phyloP scores from a whole-genome alignment of 176 grass and related monocot species.

The Aegilops longissima region DNA sequence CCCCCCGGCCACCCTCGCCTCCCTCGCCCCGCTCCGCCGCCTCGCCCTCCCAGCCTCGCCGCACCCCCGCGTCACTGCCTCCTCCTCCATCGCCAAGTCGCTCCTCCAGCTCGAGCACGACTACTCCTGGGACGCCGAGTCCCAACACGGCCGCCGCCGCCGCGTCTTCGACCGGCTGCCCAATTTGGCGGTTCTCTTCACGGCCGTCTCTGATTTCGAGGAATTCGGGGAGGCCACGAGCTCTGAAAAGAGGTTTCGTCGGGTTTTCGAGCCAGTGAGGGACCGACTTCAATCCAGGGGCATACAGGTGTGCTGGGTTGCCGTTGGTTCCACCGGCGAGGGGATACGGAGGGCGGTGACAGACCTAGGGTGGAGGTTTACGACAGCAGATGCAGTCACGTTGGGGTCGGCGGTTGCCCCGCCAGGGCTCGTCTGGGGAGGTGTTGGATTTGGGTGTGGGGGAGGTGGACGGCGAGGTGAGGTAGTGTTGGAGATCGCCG shows the following conservation, averaged over 20 bases:
- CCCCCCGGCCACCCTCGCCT: constrained; percentile 44
- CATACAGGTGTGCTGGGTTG: constrained; percentile 56
- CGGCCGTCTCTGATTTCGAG: constrained; percentile 27
- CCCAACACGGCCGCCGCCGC: constrained; percentile 15
- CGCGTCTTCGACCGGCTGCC: constrained; percentile 35
- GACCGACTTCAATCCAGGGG: constrained; percentile 41
- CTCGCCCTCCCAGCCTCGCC: constrained; percentile 14
- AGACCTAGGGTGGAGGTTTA: constrained; percentile 56
- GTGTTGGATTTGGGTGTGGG: constrained; percentile 26
- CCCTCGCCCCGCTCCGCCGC: constrained; percentile 40
- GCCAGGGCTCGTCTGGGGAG: constrained; percentile 45
- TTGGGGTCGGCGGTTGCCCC: constrained; percentile 53
- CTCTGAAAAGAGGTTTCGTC: constrained; percentile 18
- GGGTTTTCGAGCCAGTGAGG: constrained; percentile 44
- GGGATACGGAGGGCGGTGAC: constrained; percentile 42
- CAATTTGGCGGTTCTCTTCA: constrained; percentile 62
- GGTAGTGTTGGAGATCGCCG: constrained; percentile 52
- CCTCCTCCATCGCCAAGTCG: constrained; percentile 52
- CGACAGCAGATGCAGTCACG: constrained; percentile 36
- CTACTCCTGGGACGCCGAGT: constrained; percentile 55
- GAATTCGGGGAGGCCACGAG: constrained; percentile 1
- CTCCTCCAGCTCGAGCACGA: constrained; percentile 80
- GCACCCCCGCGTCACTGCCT: constrained; percentile 21
- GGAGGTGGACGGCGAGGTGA: constrained; percentile 33
- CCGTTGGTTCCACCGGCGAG: constrained; percentile 8